A percentile compares a stretch with the other conserved stretches of the same genome.
These are phyloP conservation scores for Alliaria petiolata DNA, from an alignment of 345 rosid species.

Conservation along the genomic window DNA sequence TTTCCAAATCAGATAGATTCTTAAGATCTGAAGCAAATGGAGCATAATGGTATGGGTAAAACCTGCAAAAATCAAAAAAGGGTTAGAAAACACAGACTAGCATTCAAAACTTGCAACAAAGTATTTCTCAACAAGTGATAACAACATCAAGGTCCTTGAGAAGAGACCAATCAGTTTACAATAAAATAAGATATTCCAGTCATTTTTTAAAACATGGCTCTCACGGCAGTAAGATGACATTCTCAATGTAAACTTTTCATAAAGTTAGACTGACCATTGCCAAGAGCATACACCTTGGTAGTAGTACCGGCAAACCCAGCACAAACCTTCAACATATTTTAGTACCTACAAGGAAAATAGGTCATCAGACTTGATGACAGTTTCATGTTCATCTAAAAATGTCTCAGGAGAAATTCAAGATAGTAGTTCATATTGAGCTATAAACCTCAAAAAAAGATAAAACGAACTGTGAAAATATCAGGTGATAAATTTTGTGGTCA, in stretches of 20 bases:
- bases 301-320: conserved; percentile 98
- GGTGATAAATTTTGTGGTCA: not conserved
- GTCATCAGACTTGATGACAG: not conserved
- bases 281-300: conserved; percentile 95
- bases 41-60: conserved; percentile 97
- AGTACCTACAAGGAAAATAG: conserved; percentile 56
- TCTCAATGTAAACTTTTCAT: not conserved
- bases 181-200: not conserved
- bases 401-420: not conserved
- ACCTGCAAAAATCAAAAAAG: conserved; percentile 53
- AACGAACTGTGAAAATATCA: not conserved
- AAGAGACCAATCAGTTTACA: conserved; percentile 7
- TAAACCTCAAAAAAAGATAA: not conserved
- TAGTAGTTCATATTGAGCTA: not conserved
- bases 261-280: conserved; percentile 72
- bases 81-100: not conserved
- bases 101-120: not conserved
- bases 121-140: not conserved
- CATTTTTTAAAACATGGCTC: conserved; percentile 7
- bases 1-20: too few species aligned
- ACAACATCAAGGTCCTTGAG: conserved; percentile 9
- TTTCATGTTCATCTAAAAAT: not conserved
- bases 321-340: conserved; percentile 93
- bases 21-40: conserved; percentile 98
- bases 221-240: not conserved